These are phyloP conservation scores for Dactylella cylindrospora DNA, from an alignment of 2,329 filamentous ascomycete species.

Conservation along the genomic window DNA sequence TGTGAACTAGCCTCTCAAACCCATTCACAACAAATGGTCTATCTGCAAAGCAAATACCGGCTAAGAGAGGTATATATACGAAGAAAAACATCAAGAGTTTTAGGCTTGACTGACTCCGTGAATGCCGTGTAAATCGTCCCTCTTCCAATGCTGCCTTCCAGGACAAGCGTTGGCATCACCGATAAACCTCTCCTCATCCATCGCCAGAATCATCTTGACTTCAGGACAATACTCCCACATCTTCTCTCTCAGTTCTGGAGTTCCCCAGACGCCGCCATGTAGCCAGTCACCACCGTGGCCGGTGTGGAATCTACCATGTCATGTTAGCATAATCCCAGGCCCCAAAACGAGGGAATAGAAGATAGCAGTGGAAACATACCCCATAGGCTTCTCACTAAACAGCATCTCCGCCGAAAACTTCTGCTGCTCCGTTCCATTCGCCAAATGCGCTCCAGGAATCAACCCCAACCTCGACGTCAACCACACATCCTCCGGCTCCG, in stretches of 20 bases:
- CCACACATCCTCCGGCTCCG: conserved; percentile 62
- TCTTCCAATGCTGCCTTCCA: conserved; percentile 57
- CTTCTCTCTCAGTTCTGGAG: conserved; percentile 55
- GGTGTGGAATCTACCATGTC: conserved; percentile 18
- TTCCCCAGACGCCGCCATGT: conserved; percentile 58
- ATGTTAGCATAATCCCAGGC: neutral
- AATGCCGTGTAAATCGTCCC: too few species aligned
- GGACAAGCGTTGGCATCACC: conserved; percentile 57
- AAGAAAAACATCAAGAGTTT: too few species aligned
- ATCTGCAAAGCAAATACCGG: too few species aligned
- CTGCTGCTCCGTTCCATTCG: conserved; percentile 58
- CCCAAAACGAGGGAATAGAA: neutral
- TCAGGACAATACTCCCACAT: conserved; percentile 63
- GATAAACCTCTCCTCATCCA: conserved; percentile 57
- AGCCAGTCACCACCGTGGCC: conserved; percentile 57
- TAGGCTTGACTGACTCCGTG: too few species aligned
- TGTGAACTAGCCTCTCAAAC: too few species aligned
- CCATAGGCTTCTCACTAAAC: conserved; percentile 59
- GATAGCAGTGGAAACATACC: conserved; percentile 56
- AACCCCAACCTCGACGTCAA: conserved; percentile 59
- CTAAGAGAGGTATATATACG: too few species aligned
- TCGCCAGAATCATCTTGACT: conserved; percentile 61
- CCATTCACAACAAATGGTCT: too few species aligned
- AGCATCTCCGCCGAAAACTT: conserved; percentile 59
- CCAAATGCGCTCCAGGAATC: conserved; percentile 56